These are phyloP conservation scores for Wickerhamomyces sp. DNA, from an alignment of 1,139 yeast genomes.

Conservation along the genomic window DNA sequence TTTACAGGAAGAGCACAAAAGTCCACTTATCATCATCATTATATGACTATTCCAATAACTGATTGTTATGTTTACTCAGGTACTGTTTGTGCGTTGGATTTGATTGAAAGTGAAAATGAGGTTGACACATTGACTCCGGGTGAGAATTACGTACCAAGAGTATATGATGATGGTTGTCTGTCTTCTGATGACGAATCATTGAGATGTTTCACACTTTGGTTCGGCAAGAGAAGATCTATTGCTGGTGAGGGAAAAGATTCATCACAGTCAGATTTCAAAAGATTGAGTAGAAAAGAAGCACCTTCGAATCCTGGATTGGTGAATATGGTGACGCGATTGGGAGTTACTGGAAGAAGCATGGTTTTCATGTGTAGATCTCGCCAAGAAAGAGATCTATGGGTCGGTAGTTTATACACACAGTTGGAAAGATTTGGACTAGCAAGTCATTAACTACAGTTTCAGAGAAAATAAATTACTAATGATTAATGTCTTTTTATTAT, in stretches of 20 bases:
- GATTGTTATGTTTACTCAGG: slow-evolving; percentile 79
- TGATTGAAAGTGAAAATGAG: slow-evolving; percentile 42
- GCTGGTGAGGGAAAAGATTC: slow-evolving; percentile 18
- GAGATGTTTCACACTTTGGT: slow-evolving; percentile 81
- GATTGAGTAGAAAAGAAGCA: slow-evolving; percentile 1
- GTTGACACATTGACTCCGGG: slow-evolving; percentile 49
- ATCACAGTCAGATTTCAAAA: slow-evolving; percentile 3
- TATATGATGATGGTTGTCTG: slow-evolving; percentile 79
- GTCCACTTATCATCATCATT: slow-evolving; percentile 41
- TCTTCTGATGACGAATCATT: slow-evolving; percentile 69
- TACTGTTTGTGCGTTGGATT: slow-evolving; percentile 48
- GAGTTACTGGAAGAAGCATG: slow-evolving; percentile 62
- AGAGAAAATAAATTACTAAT: too few relatives aligned
- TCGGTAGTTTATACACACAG: slow-evolving; percentile 54
- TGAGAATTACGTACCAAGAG: slow-evolving; percentile 56
- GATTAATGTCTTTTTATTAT: too few relatives aligned
- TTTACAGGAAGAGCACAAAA: slow-evolving; percentile 41
- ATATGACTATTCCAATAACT: slow-evolving; percentile 53
- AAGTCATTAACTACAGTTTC: background rate
- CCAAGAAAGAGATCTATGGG: slow-evolving; percentile 85
- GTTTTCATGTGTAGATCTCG: slow-evolving; percentile 79
- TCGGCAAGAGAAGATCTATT: slow-evolving; percentile 56
- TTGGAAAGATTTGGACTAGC: slow-evolving; percentile 49
- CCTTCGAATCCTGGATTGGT: slow-evolving; percentile 37
- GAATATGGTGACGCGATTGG: slow-evolving; percentile 47